Conservation (phyloP, 2,329 filamentous ascomycete species). For the Scedosporium boydii region DNA sequence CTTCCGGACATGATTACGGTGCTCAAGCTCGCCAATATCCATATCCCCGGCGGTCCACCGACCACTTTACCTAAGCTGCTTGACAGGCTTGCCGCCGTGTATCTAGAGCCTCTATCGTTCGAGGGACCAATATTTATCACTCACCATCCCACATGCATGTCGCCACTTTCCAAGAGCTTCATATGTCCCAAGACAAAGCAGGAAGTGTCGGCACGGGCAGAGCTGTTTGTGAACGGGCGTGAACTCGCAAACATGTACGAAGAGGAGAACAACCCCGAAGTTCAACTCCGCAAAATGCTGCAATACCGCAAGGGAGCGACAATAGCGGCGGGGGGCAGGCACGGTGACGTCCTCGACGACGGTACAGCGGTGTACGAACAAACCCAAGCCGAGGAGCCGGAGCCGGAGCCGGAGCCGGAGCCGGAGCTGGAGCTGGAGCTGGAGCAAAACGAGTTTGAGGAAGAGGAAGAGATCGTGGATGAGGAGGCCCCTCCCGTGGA, state of each 20-base stretch:
- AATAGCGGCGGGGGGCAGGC: conserved; percentile 5
- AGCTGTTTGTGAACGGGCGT: conserved; percentile 70
- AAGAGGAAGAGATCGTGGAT: conserved; percentile 30
- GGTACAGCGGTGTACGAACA: conserved; percentile 23
- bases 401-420: conserved; percentile 9
- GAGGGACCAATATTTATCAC: conserved; percentile 71
- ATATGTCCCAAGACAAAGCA: conserved; percentile 59
- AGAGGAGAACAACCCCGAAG: conserved; percentile 88
- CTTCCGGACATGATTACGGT: conserved; percentile 43
- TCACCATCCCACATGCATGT: conserved; percentile 83
- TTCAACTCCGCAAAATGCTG: conserved; percentile 75
- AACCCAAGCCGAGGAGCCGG: conserved; percentile 1
- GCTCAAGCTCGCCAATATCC: conserved; percentile 47
- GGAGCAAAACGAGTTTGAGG: conserved; percentile 13
- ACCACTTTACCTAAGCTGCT: conserved; percentile 60
- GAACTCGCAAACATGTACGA: conserved; percentile 97
- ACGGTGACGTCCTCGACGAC: conserved; percentile 18
- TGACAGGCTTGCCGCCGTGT: conserved; percentile 66
- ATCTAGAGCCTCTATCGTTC: conserved; percentile 68
- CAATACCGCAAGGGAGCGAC: conserved; percentile 29
- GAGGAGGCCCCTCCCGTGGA: conserved; percentile 46
- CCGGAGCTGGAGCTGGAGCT: conserved; percentile 9
- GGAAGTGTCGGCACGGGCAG: conserved; percentile 68
- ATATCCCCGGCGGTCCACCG: conserved; percentile 54
- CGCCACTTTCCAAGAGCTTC: conserved; percentile 84